Conservation (phyloP, 1,284 basidiomycete species). For the Schizophyllum amplum region DNA sequence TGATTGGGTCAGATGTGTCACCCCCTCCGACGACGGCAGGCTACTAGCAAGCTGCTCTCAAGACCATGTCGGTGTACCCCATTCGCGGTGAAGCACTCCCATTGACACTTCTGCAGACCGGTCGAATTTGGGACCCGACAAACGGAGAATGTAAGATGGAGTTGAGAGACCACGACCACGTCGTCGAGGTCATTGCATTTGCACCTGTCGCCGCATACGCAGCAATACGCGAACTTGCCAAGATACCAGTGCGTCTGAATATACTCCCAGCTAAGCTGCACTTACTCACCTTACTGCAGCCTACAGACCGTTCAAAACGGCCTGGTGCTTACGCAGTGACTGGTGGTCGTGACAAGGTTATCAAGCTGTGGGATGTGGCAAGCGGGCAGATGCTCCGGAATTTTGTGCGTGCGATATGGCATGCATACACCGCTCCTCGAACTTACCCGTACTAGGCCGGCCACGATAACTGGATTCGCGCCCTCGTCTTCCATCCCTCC, state of each 20-base stretch:
- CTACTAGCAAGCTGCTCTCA: conserved; percentile 76
- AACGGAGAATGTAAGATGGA: conserved; percentile 77
- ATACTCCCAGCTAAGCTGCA: not conserved
- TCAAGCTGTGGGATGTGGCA: conserved; percentile 80
- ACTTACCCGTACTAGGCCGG: conserved; percentile 38
- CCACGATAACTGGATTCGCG: conserved; percentile 83
- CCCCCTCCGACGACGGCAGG: conserved; percentile 70
- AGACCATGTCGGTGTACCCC: conserved; percentile 57
- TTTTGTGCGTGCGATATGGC: conserved; percentile 16
- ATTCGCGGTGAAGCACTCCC: conserved; percentile 5
- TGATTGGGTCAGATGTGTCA: conserved; percentile 57
- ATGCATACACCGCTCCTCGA: conserved; percentile 13
- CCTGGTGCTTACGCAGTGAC: conserved; percentile 65
- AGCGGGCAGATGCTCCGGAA: conserved; percentile 53
- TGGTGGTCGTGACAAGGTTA: conserved; percentile 82
- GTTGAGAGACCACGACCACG: conserved; percentile 83
- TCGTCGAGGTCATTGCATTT: conserved; percentile 79
- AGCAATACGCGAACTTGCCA: conserved; percentile 72
- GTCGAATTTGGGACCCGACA: conserved; percentile 72
- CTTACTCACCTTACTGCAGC: conserved; percentile 25
- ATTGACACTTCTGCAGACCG: conserved; percentile 52
- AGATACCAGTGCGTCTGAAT: conserved; percentile 46
- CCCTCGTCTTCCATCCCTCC: conserved; percentile 76
- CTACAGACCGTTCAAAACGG: conserved; percentile 35
- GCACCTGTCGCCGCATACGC: conserved; percentile 70